Evolutionary conservation across 768 basidiomycete genomes (phyloP).

Genomic region (Leccinum fibrillosum): DNA sequence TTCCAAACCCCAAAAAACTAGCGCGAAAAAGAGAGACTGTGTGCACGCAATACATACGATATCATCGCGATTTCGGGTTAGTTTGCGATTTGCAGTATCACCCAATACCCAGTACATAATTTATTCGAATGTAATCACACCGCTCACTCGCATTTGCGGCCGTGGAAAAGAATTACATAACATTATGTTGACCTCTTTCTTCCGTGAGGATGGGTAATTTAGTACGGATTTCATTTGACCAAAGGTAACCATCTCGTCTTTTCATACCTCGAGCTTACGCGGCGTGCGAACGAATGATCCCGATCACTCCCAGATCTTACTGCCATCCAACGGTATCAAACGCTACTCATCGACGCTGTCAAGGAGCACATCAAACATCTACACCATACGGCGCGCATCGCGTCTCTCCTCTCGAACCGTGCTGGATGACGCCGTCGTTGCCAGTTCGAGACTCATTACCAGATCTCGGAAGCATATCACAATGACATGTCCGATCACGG

Average conservation of each 20-base stretch:
- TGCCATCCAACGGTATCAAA: constrained; percentile 99
- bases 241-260: constrained; percentile 53
- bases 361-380: constrained; percentile 96
- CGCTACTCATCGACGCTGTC: constrained; percentile 96
- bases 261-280: not conserved
- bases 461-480: constrained; percentile 91
- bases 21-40: no score
- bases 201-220: no score
- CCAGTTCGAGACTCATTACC: constrained; percentile 94
- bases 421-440: not conserved
- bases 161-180: no score
- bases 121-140: no score
- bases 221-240: constrained; percentile 70
- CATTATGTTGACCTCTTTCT: no score
- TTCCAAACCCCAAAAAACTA: no score
- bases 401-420: not conserved
- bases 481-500: constrained; percentile 87
- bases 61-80: no score
- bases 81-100: no score
- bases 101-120: no score
- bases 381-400: constrained; percentile 72
- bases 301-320: constrained; percentile 46
- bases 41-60: no score
- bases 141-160: no score
- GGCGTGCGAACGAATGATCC: not conserved